These are phyloP conservation scores for Pseudocercospora macadamiae DNA, from an alignment of 2,329 filamentous ascomycete species.

Conservation along the genomic window DNA sequence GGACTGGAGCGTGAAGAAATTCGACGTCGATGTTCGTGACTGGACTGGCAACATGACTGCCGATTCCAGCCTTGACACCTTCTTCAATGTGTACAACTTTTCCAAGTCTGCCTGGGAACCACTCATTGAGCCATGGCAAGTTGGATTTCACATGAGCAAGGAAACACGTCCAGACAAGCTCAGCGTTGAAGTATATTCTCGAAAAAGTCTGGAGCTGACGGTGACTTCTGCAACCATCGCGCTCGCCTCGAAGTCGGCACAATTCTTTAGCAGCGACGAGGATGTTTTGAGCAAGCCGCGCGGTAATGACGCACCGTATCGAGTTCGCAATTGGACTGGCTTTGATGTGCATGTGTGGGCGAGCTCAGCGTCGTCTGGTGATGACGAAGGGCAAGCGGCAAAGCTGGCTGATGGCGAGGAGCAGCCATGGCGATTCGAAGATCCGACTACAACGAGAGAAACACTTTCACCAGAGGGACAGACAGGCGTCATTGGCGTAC, in stretches of 20 bases:
- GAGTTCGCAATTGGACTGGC: constrained; percentile 92
- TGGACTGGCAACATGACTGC: constrained; percentile 89
- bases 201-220: constrained; percentile 88
- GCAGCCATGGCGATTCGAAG: constrained; percentile 93
- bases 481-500: constrained; percentile 76
- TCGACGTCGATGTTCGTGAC: constrained; percentile 80
- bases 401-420: constrained; percentile 88
- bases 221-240: constrained; percentile 93
- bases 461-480: constrained; percentile 83
- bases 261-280: constrained; percentile 84
- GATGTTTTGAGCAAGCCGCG: constrained; percentile 93
- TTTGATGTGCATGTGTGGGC: constrained; percentile 86
- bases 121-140: constrained; percentile 90
- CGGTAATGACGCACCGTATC: constrained; percentile 87
- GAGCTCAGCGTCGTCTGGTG: constrained; percentile 61
- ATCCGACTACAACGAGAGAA: constrained; percentile 94
- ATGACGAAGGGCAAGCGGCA: constrained; percentile 70
- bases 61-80: constrained; percentile 88
- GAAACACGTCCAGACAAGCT: constrained; percentile 74
- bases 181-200: constrained; percentile 82
- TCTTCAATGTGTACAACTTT: constrained; percentile 98
- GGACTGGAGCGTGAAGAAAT: constrained; percentile 90
- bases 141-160: constrained; percentile 86
- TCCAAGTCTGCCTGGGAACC: constrained; percentile 99
- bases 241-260: constrained; percentile 86